Evolutionary conservation across 306 rosid genomes (phyloP), one percentile per base, ranked within the genome.

Genomic region (Cicer bijugum): DNA sequence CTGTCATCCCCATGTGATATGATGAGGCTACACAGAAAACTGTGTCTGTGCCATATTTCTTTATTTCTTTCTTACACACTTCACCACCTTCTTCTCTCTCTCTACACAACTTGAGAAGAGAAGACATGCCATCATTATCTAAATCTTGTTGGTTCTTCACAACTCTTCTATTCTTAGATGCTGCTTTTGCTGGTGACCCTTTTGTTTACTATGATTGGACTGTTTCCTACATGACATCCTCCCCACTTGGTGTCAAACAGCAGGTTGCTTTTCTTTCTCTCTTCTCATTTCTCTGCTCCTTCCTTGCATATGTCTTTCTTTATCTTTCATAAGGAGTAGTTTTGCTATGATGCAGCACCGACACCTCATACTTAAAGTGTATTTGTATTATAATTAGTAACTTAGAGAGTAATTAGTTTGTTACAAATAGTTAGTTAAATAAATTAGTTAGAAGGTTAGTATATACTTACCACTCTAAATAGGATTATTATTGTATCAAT

Each of bases 161-260:
- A 19, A 44, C 66, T 33, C 58, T 85, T 63, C 68, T 86, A 2
- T 87, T 57, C 40, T 57, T 12, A 4, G 59, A 63, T 44, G 55
- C 81, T 78, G 89, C 82, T 87, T 83, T 87, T 55, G 87, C 97
- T 0, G 85, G 89, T 11, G 98, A 93, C 71, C 96, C 97, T 40
- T 89, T 69, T 58, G 86, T 84, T 65, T 93, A 74, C 89, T 88
- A 56, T 72, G 96, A 93, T 66, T 93, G 98, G 98, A 77, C 91
- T 56, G 89, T 87, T 66, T 87, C 98, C 2, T 93, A 90, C 85
- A 65, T 81, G 75, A 68, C 86, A 5, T 83, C 88, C 7, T 81
- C 90, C 59, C 96, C 97, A 0, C 93, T 93, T 59, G 98, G 97
- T 57, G 66, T 81, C 7, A 86, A 89, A 70, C 96, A 93, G 52